Evolutionary conservation across 768 basidiomycete species (phyloP), one percentile per base, ranked within the genome.

Genomic region (Pisolithus microcarpus): DNA sequence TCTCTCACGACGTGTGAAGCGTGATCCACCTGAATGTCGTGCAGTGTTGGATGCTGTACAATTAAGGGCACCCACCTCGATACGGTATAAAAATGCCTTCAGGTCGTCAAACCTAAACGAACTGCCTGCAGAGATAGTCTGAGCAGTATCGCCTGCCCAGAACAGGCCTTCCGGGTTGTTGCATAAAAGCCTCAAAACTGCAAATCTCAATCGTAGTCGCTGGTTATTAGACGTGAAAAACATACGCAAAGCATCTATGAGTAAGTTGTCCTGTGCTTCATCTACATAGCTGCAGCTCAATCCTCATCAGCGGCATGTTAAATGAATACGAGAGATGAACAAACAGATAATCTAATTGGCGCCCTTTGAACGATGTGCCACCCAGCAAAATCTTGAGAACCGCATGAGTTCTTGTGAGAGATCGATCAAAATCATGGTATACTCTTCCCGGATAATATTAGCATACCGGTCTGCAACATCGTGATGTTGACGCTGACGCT

Each of bases 91-190:
- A 55, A 84, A 85, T 1, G 86, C 77, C 60, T 81, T 87, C 47
- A 89, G 61, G 39, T 87, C 84, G 49, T 83, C 70, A 60, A 89
- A 89, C 11, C 80, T 69, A 57, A 89, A 89, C 0, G 83, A 75
- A 54, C 82, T 85, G 2, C 86, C 87, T 0, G 78, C 75, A 0
- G 84, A 80, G 37, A 89, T 88, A 0, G 86, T 84, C 55, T 89
- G 87, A 0, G 87, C 85, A 0, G 87, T 87, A 59, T 89, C 87
- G 0, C 87, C 87, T 1, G 85, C 86, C 83, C 84, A 87, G 55
- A 88, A 84, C 21, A 87, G 64, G 0, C 86, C 85, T 46, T 84
- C 69, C 0, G 78, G 74, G 57, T 87, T 87, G 10, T 64, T 64
- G 53, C 83, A 87, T n/a, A 88, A 59, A 0, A 71, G 69, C 26